Evolutionary conservation across 2,329 filamentous ascomycete species (phyloP), one percentile per base, ranked within the genome.

Genomic region (Fusarium gaditjirri): DNA sequence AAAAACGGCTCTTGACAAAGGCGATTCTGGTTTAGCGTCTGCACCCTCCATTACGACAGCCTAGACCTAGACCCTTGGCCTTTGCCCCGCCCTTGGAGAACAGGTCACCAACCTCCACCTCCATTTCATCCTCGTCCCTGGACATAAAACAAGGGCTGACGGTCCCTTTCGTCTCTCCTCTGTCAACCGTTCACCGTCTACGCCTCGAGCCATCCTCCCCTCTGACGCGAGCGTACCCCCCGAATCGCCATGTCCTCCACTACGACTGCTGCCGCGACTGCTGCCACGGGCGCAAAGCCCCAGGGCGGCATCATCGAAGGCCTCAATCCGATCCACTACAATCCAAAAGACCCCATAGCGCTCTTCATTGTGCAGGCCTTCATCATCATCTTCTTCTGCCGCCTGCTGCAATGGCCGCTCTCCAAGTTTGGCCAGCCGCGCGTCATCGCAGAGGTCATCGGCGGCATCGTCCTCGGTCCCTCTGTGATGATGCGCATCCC

Each of bases 401-500:
- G 86, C 57, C 64, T 83, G 16, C 78, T 95, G 25, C 92, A 95
- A 79, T 94, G 88, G 83, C 93, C 93, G 14, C 87, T 95, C 9
- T 91, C 91, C 74, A 91, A 91, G 76, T 86, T 96, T 54, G 90
- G 92, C 61, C 93, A 96, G 78, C 93, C 93, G 70, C 90, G 92
- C 50, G 93, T 96, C 73, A 95, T 96, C 75, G 92, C 93, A 54
- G 93, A 96, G 82, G 93, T 96, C 65, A 90, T 95, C 61, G 93
- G 92, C n/a, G 93, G 93, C 58, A 93, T 96, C 77, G 81, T 97
- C 41, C 87, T 97, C 3, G 94, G 94, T 7, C 94, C 94, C 3
- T 96, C 94, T 0, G 92, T 97, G 27, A 92, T 97, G 90, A 94
- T 94, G 77, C 90, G 92, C 57, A 94, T 97, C 27, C 94, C 94